Conservation (phyloP, 306 rosid species). For the Bauhinia variegata region DNA sequence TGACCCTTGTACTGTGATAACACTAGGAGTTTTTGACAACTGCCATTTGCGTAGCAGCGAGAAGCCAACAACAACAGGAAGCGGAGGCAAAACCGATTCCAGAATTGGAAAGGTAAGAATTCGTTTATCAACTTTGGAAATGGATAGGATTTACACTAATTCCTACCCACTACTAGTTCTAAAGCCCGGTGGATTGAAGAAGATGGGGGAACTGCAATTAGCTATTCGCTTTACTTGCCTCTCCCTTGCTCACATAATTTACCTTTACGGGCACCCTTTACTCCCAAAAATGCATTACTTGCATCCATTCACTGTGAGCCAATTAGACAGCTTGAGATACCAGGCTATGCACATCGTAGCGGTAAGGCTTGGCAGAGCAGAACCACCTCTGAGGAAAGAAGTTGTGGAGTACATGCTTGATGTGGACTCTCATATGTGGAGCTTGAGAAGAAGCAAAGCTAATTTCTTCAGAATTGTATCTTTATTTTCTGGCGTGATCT, state of each 20-base stretch:
- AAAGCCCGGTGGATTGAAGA: conserved; percentile 62
- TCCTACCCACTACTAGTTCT: conserved; percentile 72
- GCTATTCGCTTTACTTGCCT: conserved; percentile 78
- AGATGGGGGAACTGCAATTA: conserved; percentile 81
- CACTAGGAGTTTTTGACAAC: conserved; percentile 78
- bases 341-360: conserved; percentile 83
- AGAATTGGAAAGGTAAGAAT: conserved; percentile 80
- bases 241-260: conserved; percentile 66
- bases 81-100: conserved; percentile 52
- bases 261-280: conserved; percentile 73
- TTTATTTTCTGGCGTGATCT: conserved; percentile 60
- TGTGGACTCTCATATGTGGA: conserved; percentile 91
- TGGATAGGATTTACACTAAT: conserved; percentile 79
- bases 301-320: conserved; percentile 86
- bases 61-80: conserved; percentile 41
- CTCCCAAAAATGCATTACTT: conserved; percentile 85
- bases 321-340: conserved; percentile 67
- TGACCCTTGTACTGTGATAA: conserved; percentile 72
- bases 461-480: conserved; percentile 77
- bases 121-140: conserved; percentile 78
- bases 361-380: conserved; percentile 70
- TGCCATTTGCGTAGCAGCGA: conserved; percentile 63
- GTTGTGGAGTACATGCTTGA: conserved; percentile 88
- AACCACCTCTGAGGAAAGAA: conserved; percentile 76
- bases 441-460: conserved; percentile 83